Evolutionary conservation across 495 filamentous ascomycete species (phyloP).

Genomic region (Penicillium bovifimosum): DNA sequence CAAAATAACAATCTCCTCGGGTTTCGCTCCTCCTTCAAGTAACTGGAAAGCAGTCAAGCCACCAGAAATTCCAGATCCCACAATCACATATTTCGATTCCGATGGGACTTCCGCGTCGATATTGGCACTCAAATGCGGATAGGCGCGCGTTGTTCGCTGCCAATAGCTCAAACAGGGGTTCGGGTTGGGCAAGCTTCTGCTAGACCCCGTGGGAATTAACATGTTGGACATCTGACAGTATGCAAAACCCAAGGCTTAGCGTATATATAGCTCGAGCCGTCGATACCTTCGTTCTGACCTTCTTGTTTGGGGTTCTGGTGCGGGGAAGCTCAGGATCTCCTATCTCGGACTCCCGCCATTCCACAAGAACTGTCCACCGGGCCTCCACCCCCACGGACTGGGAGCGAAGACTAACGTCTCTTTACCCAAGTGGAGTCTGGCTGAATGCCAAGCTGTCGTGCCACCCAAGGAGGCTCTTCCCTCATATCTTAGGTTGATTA

Average conservation of each 20-base stretch:
- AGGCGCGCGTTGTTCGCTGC: constrained; percentile 31
- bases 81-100: constrained; percentile 18
- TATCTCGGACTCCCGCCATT: neutral
- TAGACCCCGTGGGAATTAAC: neutral
- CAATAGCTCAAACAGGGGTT: constrained; percentile 27
- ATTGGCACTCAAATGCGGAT: constrained; percentile 21
- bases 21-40: constrained; percentile 18
- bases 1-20: constrained; percentile 25
- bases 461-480: neutral
- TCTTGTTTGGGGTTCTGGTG: neutral
- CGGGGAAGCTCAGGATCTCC: constrained; percentile 1
- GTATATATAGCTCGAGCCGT: too few relatives aligned
- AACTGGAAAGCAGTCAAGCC: constrained; percentile 25
- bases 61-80: constrained; percentile 29
- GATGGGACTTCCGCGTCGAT: constrained; percentile 7
- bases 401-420: neutral
- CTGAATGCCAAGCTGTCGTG: neutral
- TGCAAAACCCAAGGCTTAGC: neutral
- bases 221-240: neutral
- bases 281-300: too few relatives aligned
- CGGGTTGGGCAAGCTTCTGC: constrained; percentile 22
- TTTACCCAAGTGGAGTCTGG: neutral
- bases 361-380: too few relatives aligned
- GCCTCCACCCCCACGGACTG: too few relatives aligned
- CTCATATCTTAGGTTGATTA: neutral